Evolutionary conservation across 805 yeast species (phyloP).

Genomic region (Wickerhamomyces xylosicus): DNA sequence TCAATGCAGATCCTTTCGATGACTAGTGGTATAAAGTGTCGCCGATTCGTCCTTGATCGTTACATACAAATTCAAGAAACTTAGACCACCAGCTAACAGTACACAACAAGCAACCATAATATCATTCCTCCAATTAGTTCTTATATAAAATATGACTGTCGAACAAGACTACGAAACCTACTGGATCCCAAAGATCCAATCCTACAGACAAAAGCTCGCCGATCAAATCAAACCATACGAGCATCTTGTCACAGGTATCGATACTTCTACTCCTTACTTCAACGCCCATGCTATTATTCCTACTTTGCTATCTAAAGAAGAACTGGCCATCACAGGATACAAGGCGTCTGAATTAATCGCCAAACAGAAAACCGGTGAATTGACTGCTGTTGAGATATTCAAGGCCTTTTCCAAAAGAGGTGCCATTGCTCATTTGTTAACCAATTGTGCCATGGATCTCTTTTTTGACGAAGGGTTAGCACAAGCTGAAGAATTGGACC

Average conservation of each 20-base stretch:
- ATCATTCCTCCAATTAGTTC: background rate
- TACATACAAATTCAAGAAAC: too few relatives aligned
- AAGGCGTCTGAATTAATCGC: constrained; percentile 11
- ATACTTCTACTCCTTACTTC: constrained; percentile 12
- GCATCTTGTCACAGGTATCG: constrained; percentile 8
- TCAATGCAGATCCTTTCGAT: too few relatives aligned
- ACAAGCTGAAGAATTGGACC: constrained; percentile 48
- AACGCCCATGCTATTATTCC: constrained; percentile 14
- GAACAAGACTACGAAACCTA: constrained; percentile 5
- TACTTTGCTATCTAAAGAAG: constrained; percentile 10
- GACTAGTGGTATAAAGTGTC: too few relatives aligned
- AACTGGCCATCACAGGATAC: constrained; percentile 12
- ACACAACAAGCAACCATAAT: too few relatives aligned
- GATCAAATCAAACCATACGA: constrained; percentile 15
- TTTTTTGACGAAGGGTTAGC: constrained; percentile 51
- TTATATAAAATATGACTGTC: too few relatives aligned
- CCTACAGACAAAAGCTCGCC: constrained; percentile 10
- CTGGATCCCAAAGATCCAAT: constrained; percentile 15
- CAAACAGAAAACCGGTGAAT: constrained; percentile 20
- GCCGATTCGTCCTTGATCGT: too few relatives aligned
- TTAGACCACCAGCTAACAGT: too few relatives aligned
- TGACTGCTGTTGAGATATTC: constrained; percentile 32
- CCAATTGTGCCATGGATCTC: constrained; percentile 24
- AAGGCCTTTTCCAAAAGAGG: constrained; percentile 49
- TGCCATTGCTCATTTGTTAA: constrained; percentile 44